These are phyloP conservation scores for Sisymbrium altissimum DNA, from an alignment of 345 rosid species.

Conservation along the genomic window DNA sequence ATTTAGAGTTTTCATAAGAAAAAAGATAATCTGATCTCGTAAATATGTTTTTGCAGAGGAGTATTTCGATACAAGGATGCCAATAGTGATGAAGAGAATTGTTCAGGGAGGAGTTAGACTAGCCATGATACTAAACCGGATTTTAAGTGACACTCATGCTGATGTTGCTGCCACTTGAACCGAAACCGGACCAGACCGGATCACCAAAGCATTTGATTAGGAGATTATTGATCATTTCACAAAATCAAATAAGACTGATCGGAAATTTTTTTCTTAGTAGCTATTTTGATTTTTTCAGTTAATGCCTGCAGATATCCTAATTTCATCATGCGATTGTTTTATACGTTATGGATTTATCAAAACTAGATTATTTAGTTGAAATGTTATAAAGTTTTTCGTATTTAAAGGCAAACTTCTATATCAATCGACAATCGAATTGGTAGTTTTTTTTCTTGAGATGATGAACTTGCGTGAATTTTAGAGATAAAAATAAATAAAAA, in stretches of 20 bases:
- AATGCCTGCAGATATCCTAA: background rate
- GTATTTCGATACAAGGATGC: conserved; percentile 81
- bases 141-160: conserved; percentile 46
- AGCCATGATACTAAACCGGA: conserved; percentile 76
- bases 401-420: too few species aligned
- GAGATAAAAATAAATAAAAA: background rate
- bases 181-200: background rate
- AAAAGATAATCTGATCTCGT: background rate
- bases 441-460: background rate
- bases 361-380: background rate
- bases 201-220: background rate
- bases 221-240: background rate
- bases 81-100: conserved; percentile 83
- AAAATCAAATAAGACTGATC: background rate
- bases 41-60: conserved; percentile 49
- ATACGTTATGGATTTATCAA: background rate
- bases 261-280: background rate
- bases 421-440: background rate
- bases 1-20: background rate
- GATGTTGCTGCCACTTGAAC: conserved; percentile 50
- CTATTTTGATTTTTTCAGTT: conserved; percentile 4
- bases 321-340: background rate
- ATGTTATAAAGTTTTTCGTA: background rate
- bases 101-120: conserved; percentile 91
- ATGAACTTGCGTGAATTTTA: background rate